Conservation (phyloP, 768 basidiomycete species). For the Hygrocybe coccinea region DNA sequence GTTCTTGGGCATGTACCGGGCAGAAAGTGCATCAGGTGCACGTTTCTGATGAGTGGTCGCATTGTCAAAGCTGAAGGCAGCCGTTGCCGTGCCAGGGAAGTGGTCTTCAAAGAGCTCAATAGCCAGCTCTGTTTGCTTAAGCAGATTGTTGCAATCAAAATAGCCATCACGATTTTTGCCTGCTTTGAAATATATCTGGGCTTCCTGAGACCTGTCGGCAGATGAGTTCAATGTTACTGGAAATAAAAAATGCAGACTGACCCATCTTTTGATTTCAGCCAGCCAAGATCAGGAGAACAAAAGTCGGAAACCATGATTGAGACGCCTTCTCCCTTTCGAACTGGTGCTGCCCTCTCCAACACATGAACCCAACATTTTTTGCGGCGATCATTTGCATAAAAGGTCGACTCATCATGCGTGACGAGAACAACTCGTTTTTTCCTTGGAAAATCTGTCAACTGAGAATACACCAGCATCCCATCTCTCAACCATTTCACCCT, state of each 20-base stretch:
- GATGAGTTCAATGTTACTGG: constrained; percentile 3
- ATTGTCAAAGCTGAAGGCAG: constrained; percentile 29
- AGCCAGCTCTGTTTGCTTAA: constrained; percentile 21
- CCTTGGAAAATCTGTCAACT: too few species aligned
- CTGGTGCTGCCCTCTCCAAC: constrained; percentile 19
- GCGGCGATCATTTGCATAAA: constrained; percentile 32
- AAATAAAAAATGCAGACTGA: constrained; percentile 10
- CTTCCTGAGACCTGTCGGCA: too few species aligned
- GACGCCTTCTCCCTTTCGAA: constrained; percentile 32
- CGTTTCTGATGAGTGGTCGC: constrained; percentile 24
- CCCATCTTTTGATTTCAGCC: constrained; percentile 17
- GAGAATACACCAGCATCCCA: too few species aligned
- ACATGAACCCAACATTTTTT: constrained; percentile 26
- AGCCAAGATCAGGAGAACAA: constrained; percentile 28
- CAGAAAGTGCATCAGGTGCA: constrained; percentile 22
- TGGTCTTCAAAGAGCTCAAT: constrained; percentile 31
- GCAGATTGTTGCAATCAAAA: constrained; percentile 23
- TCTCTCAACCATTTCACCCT: constrained; percentile 24
- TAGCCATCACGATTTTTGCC: constrained; percentile 20
- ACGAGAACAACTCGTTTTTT: constrained; percentile 18
- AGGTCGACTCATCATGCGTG: constrained; percentile 38
- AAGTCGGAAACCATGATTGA: constrained; percentile 37
- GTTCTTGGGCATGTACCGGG: constrained; percentile 22
- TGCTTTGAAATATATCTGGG: too few species aligned
- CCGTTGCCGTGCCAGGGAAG: constrained; percentile 21